phyloP scores from a whole-genome alignment of 495 filamentous ascomycete species.

The Xylaria acuta region DNA sequence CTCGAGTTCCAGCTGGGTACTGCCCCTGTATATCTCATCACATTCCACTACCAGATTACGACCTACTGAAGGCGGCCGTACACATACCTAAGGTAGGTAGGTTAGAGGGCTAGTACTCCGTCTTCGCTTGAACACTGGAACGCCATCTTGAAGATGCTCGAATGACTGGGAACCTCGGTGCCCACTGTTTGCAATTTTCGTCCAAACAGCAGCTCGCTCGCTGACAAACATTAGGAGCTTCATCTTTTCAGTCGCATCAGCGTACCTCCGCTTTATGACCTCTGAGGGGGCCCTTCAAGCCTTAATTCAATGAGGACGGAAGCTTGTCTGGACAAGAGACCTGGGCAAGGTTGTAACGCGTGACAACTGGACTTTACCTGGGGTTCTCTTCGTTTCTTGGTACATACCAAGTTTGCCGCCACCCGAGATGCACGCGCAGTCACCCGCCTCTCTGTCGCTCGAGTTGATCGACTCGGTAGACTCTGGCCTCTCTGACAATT shows the following conservation, averaged over 20 bases:
- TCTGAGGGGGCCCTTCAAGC: neutral
- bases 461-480: neutral
- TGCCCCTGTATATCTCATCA: neutral
- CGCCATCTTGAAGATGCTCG: neutral
- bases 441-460: neutral
- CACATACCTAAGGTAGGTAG: neutral
- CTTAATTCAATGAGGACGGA: neutral
- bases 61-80: neutral
- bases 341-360: neutral
- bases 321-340: neutral
- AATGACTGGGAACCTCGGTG: neutral
- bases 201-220: neutral
- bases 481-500: neutral
- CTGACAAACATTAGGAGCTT: neutral
- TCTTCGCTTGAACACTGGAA: neutral
- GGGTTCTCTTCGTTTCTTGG: neutral
- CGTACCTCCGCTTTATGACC: neutral
- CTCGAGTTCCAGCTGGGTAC: neutral
- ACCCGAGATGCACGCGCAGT: conserved; percentile 10
- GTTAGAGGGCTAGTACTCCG: neutral
- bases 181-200: neutral
- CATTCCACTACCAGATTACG: neutral
- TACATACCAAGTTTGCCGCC: neutral
- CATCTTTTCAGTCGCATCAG: neutral
- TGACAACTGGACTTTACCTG: neutral